A percentile compares a stretch with the other conserved stretches of the same genome.
Evolutionary conservation across 345 rosid species (phyloP).

Genomic region (Rhodamnia argentea): DNA sequence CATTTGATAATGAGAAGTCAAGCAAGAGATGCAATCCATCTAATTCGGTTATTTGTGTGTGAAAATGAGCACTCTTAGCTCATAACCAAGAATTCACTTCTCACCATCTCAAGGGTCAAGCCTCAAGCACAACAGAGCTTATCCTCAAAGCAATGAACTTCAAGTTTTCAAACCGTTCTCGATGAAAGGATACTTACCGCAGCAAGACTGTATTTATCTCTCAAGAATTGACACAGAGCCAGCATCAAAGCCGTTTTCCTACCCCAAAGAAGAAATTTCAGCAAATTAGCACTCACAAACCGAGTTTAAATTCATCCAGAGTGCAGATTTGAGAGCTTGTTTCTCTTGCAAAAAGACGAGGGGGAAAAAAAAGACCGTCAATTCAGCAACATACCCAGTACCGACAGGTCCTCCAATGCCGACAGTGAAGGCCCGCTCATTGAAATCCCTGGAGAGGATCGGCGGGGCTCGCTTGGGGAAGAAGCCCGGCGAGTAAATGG

Average conservation of each 20-base stretch:
- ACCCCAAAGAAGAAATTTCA: not conserved
- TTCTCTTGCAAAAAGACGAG: not conserved
- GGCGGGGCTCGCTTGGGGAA: constrained; percentile 89
- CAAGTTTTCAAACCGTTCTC: not conserved
- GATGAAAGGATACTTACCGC: constrained; percentile 47
- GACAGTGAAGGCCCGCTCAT: constrained; percentile 86
- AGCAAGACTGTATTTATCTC: constrained; percentile 93
- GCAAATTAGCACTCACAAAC: not conserved
- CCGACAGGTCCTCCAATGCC: constrained; percentile 99
- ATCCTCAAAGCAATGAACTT: not conserved
- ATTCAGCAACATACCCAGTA: constrained; percentile 57
- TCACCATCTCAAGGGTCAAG: not conserved
- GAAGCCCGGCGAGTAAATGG: constrained; percentile 94
- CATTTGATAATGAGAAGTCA: not conserved
- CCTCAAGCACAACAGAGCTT: not conserved
- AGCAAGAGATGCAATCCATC: not conserved
- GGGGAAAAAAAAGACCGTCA: not conserved
- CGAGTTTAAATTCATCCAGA: not conserved
- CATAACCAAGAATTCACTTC: not conserved
- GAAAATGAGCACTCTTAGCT: not conserved
- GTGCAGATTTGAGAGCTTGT: not conserved
- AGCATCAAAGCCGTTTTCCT: constrained; percentile 96
- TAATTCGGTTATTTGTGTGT: not conserved
- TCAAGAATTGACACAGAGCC: constrained; percentile 61
- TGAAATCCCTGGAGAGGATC: constrained; percentile 54